Evolutionary conservation across 2,329 filamentous ascomycete species (phyloP), one percentile per base, ranked within the genome.

Genomic region (Pseudonectria foliicola): DNA sequence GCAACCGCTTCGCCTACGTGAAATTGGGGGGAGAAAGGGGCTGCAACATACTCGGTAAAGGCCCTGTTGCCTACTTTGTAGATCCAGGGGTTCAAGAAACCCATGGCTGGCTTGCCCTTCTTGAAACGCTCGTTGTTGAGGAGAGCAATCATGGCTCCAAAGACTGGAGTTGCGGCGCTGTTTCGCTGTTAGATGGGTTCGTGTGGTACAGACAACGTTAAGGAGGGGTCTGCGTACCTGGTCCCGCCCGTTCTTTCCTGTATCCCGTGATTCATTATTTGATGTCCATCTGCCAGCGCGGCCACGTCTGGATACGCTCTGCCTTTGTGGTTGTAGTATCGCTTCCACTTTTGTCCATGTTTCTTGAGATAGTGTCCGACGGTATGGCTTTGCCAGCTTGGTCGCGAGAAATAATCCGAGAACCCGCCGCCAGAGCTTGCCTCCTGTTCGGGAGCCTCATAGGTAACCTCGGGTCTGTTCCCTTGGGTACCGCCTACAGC

Each of bases 61-160:
- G 42, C 61, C 8, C 34, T 24, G 5, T 43, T 31, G 2, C 55
- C 58, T 15, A 48, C 38, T 7, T 52, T 49, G 45, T 80, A 80
- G 12, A 81, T 57, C 70, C 72, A 77, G 1, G 76, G 75, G 52
- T 80, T 80, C 16, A 81, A 54, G 48, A 78, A 80, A 1, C 77
- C 76, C 47, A 81, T 57, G 0, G 62, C 50, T 6, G 68, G 54
- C 50, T 69, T 68, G 2, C 73, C 73, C n/a, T 62, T 60, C 12
- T 68, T 61, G 31, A 82, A 57, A 23, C 78, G 66, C 14, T 73
- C 70, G 39, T 79, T 75, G 50, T 85, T 85, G 33, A 86, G 56
- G 25, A 83, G 66, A 1, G 73, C 68, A 31, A 86, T 61, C 42
- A 86, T 68, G 11, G 70, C 70, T 0, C 80, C 78, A 32, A 81